phyloP scores from a whole-genome alignment of 2,329 filamentous ascomycete genomes.

The Metarhizium guizhouense region DNA sequence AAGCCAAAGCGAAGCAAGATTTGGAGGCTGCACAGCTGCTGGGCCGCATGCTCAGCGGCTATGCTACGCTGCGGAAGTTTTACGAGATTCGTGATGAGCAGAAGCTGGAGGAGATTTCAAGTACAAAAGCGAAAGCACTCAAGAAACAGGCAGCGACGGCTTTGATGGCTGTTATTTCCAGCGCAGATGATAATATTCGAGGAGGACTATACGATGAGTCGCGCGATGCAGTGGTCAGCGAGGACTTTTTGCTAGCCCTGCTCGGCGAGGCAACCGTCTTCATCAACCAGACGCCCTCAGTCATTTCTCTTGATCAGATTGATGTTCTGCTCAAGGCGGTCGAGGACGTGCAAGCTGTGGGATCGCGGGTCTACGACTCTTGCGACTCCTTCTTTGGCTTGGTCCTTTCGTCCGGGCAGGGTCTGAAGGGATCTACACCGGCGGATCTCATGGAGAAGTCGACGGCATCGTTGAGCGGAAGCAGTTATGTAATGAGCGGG shows the following conservation, averaged over 20 bases:
- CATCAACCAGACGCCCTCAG: slow-evolving; percentile 44
- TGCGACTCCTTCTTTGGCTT: slow-evolving; percentile 73
- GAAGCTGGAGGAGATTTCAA: slow-evolving; percentile 18
- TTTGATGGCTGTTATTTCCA: slow-evolving; percentile 74
- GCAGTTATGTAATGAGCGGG: slow-evolving; percentile 61
- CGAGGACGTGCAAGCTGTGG: slow-evolving; percentile 71
- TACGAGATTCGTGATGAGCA: slow-evolving; percentile 71
- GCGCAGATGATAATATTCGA: slow-evolving; percentile 81
- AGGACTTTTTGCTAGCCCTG: slow-evolving; percentile 76
- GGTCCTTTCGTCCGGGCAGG: slow-evolving; percentile 62
- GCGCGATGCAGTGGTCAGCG: slow-evolving; percentile 74
- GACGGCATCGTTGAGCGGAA: slow-evolving; percentile 43
- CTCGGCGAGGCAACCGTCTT: slow-evolving; percentile 79
- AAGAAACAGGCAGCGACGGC: slow-evolving; percentile 64
- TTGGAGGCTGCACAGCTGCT: slow-evolving; percentile 74
- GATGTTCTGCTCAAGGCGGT: slow-evolving; percentile 67
- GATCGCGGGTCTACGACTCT: slow-evolving; percentile 60
- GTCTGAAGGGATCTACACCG: slow-evolving; percentile 52
- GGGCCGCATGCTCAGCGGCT: slow-evolving; percentile 80
- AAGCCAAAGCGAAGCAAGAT: slow-evolving; percentile 64
- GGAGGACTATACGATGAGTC: slow-evolving; percentile 80
- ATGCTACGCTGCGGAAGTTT: slow-evolving; percentile 82
- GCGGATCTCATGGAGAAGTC: slow-evolving; percentile 57
- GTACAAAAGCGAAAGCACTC: slow-evolving; percentile 42
- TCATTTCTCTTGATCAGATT: slow-evolving; percentile 64